Percentiles rank a stretch among this genome's conserved stretches.
These are phyloP conservation scores for Carex pumila DNA, from an alignment of 176 grass and related monocot genomes.

Conservation along the genomic window DNA sequence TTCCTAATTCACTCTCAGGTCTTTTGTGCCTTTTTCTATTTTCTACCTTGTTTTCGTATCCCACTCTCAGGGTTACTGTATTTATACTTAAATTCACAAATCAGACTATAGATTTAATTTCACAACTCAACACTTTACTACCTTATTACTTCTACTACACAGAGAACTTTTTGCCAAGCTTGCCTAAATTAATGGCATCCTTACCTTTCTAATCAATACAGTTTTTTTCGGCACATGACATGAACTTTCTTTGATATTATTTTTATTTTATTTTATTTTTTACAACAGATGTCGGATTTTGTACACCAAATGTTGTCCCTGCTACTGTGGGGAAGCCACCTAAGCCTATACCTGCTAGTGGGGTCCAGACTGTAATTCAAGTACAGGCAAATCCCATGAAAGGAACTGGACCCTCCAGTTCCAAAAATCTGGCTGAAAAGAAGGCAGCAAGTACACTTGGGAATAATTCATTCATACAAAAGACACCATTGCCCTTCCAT, in stretches of 20 bases:
- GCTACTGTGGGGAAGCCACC: conserved; percentile 6
- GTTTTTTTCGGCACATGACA: neutral
- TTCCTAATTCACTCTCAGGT: neutral
- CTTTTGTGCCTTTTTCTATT: neutral
- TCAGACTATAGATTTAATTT: neutral
- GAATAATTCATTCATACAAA: conserved; percentile 21
- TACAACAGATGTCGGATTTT: conserved; percentile 32
- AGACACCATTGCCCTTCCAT: conserved; percentile 18
- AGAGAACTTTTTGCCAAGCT: neutral
- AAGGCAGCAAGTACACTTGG: conserved; percentile 20
- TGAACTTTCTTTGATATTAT: neutral
- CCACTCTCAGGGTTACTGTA: neutral
- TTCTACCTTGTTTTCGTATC: neutral
- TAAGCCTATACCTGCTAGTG: neutral
- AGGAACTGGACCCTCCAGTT: conserved; percentile 1
- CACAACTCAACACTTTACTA: too few relatives aligned
- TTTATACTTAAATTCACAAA: neutral
- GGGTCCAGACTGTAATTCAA: neutral
- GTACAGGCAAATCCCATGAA: conserved; percentile 19
- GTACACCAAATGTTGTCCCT: conserved; percentile 25
- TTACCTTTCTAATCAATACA: neutral
- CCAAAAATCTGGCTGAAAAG: conserved; percentile 17
- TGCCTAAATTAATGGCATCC: neutral
- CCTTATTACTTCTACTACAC: too few relatives aligned
- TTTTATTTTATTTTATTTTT: neutral